phyloP scores from a whole-genome alignment of 106 monocot genomes.

The Acanthochlamys bracteata region DNA sequence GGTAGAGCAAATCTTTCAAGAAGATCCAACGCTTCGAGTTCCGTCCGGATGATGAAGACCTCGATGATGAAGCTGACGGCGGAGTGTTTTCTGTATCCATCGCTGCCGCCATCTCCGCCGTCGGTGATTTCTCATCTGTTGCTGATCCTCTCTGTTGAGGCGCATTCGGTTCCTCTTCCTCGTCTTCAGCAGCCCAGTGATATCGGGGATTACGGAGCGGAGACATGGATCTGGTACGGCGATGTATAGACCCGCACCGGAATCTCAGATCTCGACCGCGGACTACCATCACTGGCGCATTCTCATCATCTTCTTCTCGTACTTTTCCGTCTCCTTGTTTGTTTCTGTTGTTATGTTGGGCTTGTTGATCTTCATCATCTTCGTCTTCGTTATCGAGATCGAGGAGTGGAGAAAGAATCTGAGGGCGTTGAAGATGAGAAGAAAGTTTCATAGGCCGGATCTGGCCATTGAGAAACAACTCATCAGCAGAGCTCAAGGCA shows the following conservation, averaged over 20 bases:
- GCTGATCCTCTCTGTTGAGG: conserved; percentile 15
- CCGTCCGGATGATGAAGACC: conserved; percentile 53
- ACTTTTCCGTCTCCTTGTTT: conserved; percentile 29
- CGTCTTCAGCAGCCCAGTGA: conserved; percentile 37
- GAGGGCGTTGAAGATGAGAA: conserved; percentile 44
- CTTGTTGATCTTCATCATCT: conserved; percentile 17
- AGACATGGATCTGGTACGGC: conserved; percentile 86
- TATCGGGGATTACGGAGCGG: conserved; percentile 45
- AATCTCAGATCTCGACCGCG: conserved; percentile 57
- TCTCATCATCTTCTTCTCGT: background rate
- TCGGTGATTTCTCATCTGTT: conserved; percentile 15
- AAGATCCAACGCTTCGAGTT: conserved; percentile 88
- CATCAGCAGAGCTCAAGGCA: conserved; percentile 56
- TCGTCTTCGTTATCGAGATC: conserved; percentile 34
- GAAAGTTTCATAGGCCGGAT: conserved; percentile 76
- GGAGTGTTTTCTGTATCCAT: conserved; percentile 17
- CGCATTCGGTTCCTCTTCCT: background rate
- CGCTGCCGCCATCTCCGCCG: background rate
- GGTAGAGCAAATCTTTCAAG: conserved; percentile 83
- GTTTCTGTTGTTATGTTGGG: background rate
- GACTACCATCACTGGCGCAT: background rate
- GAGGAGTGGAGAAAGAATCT: conserved; percentile 44
- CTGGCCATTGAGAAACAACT: conserved; percentile 79
- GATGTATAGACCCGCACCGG: conserved; percentile 66
- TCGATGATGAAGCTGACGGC: conserved; percentile 29